Percentiles rank a stretch among this genome's conserved stretches.
Conservation (phyloP, 495 filamentous ascomycete species). For the Tuber melanosporum region DNA sequence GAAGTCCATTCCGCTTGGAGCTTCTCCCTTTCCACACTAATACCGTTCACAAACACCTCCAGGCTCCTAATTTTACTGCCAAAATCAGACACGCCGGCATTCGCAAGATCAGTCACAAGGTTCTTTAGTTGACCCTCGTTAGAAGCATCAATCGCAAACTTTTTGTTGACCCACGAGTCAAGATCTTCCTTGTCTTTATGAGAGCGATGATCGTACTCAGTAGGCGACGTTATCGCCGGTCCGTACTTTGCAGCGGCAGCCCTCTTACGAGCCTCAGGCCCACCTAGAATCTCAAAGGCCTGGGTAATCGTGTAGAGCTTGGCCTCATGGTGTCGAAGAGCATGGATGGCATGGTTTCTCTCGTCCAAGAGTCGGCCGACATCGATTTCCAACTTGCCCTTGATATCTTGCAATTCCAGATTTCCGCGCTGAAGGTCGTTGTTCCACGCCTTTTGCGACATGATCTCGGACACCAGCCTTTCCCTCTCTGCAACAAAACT, state of each 20-base stretch:
- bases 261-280: slow-evolving; percentile 6
- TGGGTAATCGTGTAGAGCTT: slow-evolving; percentile 14
- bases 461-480: slow-evolving; percentile 26
- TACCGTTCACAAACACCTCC: slow-evolving; percentile 29
- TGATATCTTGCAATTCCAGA: slow-evolving; percentile 35
- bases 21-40: slow-evolving; percentile 29
- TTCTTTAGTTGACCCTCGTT: slow-evolving; percentile 35
- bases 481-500: slow-evolving; percentile 15
- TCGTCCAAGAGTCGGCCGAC: slow-evolving; percentile 25
- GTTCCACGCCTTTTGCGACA: slow-evolving; percentile 24
- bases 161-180: slow-evolving; percentile 24
- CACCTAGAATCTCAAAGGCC: background rate
- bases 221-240: slow-evolving; percentile 6
- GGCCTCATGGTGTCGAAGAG: slow-evolving; percentile 11
- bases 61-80: slow-evolving; percentile 26
- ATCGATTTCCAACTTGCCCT: slow-evolving; percentile 21
- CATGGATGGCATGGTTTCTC: slow-evolving; percentile 16
- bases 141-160: slow-evolving; percentile 29
- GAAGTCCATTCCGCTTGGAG: slow-evolving; percentile 34
- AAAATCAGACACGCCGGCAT: slow-evolving; percentile 30
- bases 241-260: slow-evolving; percentile 14
- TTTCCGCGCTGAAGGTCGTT: slow-evolving; percentile 36
- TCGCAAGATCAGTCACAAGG: slow-evolving; percentile 25
- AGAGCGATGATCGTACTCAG: slow-evolving; percentile 15
- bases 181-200: slow-evolving; percentile 27